Base-by-base conservation (phyloP, 2,329 filamentous ascomycete species). In the Aspergillus brasiliensis region DNA sequence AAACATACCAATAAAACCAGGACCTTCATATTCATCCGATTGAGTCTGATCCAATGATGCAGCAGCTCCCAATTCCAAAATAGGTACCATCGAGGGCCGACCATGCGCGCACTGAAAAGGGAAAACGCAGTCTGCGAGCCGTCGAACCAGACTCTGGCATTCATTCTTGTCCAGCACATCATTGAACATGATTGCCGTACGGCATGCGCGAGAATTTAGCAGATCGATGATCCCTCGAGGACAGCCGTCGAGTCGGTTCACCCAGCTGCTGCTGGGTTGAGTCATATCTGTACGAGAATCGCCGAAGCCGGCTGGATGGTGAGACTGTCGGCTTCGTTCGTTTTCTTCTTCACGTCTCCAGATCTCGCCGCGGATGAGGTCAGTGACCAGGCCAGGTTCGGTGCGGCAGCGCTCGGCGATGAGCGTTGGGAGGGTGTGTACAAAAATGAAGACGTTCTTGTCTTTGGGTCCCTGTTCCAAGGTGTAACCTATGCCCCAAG, bases 401-500 rank as follows among this genome's bases (percentile, higher is more conserved):
- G 82, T 71, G 38, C 84, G 84, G 73, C 92, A 97, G 48, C 93
- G 84, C 69, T 96, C 91, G 0, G 85, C 77, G 51, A 98, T 92
- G 28, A 84, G 83, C 0, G 84, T 82, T 0, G 94, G 94, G 0
- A 98, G 80, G 2, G 80, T 77, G 0, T 74, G 78, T 0, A 95
- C 80, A 0, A 73, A 74, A 1, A 91, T 63, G 5, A 56, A 61
- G 2, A 56, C 58, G 15, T 61, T 57, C 13, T n/a, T 37, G 28
- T 60, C 61, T 27, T 23, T 58, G 40, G 60, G 21, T 6, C 59
- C 57, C 21, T 61, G 37, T 27, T 65, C 59, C 2, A 86, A 58
- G n/a, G 84, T 80, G 71, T 90, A 92, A 1, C 81, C 62, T 23
- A 97, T 84, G 0, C 92, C 92, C 93, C 94, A 98, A 4, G 78